These are phyloP conservation scores for Leucosporidium yakuticum DNA, from an alignment of 768 basidiomycete species.

Conservation along the genomic window DNA sequence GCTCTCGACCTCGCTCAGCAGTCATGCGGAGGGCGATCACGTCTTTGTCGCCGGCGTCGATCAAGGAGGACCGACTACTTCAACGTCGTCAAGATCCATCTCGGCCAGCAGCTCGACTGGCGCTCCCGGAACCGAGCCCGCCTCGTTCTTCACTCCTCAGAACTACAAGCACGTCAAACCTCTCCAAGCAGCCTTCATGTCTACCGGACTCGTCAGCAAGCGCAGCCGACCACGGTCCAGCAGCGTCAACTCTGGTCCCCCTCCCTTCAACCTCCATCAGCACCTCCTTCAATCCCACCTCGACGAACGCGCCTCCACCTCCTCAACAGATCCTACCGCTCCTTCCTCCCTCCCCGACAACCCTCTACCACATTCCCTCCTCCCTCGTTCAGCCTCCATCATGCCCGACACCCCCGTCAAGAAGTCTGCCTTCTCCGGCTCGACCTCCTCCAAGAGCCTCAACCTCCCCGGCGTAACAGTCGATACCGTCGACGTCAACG, in stretches of 20 bases:
- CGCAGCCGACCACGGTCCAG: constrained; percentile 27
- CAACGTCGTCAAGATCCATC: constrained; percentile 7
- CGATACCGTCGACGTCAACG: background rate
- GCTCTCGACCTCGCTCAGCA: constrained; percentile 14
- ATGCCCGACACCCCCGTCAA: constrained; percentile 44
- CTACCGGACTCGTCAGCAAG: constrained; percentile 46
- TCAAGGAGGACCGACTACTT: too few species aligned
- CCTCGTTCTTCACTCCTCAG: constrained; percentile 35
- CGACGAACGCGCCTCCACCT: constrained; percentile 7
- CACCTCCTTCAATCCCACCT: constrained; percentile 26
- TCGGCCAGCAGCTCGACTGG: constrained; percentile 7
- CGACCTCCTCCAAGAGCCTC: constrained; percentile 5
- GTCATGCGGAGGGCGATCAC: background rate
- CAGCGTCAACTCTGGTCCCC: background rate
- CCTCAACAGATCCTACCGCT: constrained; percentile 6
- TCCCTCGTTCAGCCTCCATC: constrained; percentile 13
- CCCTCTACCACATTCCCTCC: constrained; percentile 7
- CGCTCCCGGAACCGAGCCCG: constrained; percentile 5
- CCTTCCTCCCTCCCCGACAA: constrained; percentile 34
- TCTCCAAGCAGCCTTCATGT: constrained; percentile 44
- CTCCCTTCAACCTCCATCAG: constrained; percentile 28
- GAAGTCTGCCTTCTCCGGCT: constrained; percentile 14
- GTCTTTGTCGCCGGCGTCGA: background rate
- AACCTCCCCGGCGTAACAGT: background rate
- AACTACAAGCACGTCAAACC: constrained; percentile 38